phyloP scores from a whole-genome alignment of 164 flowering plant species.

The Liquidambar formosana region DNA sequence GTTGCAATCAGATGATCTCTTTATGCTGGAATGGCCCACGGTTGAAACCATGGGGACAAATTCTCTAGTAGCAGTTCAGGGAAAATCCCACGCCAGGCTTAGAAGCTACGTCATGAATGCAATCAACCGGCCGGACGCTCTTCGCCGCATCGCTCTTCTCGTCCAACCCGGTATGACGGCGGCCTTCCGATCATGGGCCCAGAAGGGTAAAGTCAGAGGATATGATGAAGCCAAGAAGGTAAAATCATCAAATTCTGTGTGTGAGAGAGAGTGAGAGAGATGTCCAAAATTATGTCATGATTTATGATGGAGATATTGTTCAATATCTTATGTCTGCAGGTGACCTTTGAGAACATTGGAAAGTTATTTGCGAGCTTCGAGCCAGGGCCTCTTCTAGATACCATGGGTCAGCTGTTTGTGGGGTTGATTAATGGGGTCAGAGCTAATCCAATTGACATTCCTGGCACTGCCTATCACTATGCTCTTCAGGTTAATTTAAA shows the following conservation, averaged over 20 bases:
- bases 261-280: too few relatives aligned
- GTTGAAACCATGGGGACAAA: slow-evolving; percentile 33
- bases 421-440: slow-evolving; percentile 44
- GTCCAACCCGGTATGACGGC: slow-evolving; percentile 37
- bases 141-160: slow-evolving; percentile 22
- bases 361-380: slow-evolving; percentile 46
- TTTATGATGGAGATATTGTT: too few relatives aligned
- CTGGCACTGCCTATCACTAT: slow-evolving; percentile 48
- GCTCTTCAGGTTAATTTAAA: slow-evolving; percentile 42
- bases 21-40: slow-evolving; percentile 34
- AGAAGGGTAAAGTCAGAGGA: slow-evolving; percentile 18
- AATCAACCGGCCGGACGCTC: slow-evolving; percentile 30
- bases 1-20: slow-evolving; percentile 26
- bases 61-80: slow-evolving; percentile 32
- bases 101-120: slow-evolving; percentile 18
- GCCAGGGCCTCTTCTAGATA: slow-evolving; percentile 40
- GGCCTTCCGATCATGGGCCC: slow-evolving; percentile 24
- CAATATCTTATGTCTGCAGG: slow-evolving; percentile 18
- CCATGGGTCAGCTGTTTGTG: slow-evolving; percentile 23
- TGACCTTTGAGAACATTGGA: slow-evolving; percentile 46
- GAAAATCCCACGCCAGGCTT: slow-evolving; percentile 33
- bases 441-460: slow-evolving; percentile 40
- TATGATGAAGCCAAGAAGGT: slow-evolving; percentile 42
- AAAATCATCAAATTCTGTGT: not conserved
- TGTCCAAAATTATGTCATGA: not conserved